Conservation (phyloP, 257 asterid species). For the Capsicum baccatum region DNA sequence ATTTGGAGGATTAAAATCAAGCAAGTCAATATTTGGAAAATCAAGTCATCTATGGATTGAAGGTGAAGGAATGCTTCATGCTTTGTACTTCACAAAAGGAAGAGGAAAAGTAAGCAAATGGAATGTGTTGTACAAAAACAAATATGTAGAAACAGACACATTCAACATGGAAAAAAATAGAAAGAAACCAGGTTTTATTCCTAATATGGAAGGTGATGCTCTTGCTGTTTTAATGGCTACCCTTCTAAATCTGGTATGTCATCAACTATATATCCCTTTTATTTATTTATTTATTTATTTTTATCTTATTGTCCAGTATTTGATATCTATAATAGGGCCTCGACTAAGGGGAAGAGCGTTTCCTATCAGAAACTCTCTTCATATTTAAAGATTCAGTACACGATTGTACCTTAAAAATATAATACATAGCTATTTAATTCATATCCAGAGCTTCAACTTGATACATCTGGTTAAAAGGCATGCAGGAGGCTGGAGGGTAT, state of each 20-base stretch:
- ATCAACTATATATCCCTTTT: neutral
- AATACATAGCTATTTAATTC: neutral
- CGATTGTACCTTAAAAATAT: neutral
- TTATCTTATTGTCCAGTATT: too few species aligned
- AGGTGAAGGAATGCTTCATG: constrained; percentile 64
- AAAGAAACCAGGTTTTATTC: constrained; percentile 47
- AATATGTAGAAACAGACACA: constrained; percentile 43
- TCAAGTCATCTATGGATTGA: constrained; percentile 51
- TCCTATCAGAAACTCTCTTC: too few species aligned
- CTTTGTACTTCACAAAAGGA: constrained; percentile 40
- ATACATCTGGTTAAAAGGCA: neutral
- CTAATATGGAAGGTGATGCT: constrained; percentile 49
- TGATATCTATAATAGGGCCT: too few species aligned
- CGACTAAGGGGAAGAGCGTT: neutral
- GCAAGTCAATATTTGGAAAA: constrained; percentile 45
- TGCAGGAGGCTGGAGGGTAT: neutral
- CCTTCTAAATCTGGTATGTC: constrained; percentile 45
- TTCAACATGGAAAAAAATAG: constrained; percentile 35
- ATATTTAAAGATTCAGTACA: too few species aligned
- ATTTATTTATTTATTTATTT: neutral
- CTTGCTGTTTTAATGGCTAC: constrained; percentile 51
- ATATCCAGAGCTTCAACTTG: neutral
- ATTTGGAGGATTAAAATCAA: constrained; percentile 49
- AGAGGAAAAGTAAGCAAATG: constrained; percentile 29
- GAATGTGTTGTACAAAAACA: constrained; percentile 42